Base-by-base conservation (phyloP, 2,329 filamentous ascomycete species). In the Neofusicoccum kwambonambiense region DNA sequence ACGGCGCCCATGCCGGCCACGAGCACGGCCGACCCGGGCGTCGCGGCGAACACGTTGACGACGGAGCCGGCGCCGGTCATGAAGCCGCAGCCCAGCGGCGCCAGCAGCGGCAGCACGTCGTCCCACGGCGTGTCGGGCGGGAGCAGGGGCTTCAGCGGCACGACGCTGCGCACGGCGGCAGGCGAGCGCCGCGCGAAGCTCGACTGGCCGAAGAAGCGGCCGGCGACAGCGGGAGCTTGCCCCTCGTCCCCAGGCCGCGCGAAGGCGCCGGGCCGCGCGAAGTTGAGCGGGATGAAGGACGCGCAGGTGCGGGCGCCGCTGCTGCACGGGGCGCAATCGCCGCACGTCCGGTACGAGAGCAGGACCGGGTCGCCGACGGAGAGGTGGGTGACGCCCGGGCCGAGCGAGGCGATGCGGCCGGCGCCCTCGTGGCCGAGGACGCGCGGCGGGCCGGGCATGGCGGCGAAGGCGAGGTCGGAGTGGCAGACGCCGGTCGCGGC, bases 351-450 rank as follows among this genome's bases (percentile, higher is more conserved):
- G 51, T 37, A 64, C 15, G 62, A 64, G 4, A 82, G 72, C 27
- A 82, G 70, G 15, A 82, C 79, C 1, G 79, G 74, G 65, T 83
- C 80, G 52, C 79, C 80, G 44, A 74, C 67, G 52, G 75, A 68
- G n/a, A 79, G 80, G 3, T 74, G 70, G 2, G 72, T 77, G 7
- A 80, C 77, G 4, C 72, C 74, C 2, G 70, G 68, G 3, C 80
- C 81, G 49, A 80, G 71, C 54, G 74, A 69, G 56, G 73, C 74
- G 31, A 85, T 82, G 66, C 82, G 81, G 13, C 83, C 82, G 3
- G 80, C 19, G 22, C 82, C 82, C 75, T 85, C 83, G 68, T 85
- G 83, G 3, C 83, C 83, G n/a, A 84, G 73, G 2, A 84, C 77
- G 22, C 76, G 68, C 0, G 22, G 17, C 22, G 45, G 45, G 13